A percentile compares a stretch with the other conserved stretches of the same genome.
Evolutionary conservation across 2,329 filamentous ascomycete species (phyloP).

Genomic region (Ustilaginoidea virens): DNA sequence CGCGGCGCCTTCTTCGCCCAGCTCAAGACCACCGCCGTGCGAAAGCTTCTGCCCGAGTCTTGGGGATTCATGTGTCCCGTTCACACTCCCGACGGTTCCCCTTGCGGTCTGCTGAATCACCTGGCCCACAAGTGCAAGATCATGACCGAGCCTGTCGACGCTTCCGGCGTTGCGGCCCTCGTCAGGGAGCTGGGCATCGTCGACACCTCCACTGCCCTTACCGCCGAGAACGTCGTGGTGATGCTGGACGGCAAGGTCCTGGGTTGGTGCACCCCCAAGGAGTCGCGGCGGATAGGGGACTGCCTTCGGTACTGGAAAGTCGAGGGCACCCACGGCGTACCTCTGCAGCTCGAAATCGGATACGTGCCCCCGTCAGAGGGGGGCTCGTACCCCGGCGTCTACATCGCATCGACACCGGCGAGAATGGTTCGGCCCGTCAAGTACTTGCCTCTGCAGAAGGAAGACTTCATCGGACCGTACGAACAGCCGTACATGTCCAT

Average conservation of each 20-base stretch:
- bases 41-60: conserved; percentile 88
- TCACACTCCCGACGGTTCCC: conserved; percentile 90
- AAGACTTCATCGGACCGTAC: conserved; percentile 81
- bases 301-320: conserved; percentile 94
- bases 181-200: conserved; percentile 69
- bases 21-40: conserved; percentile 89
- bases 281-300: conserved; percentile 69
- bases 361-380: conserved; percentile 76
- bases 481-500: conserved; percentile 99
- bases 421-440: conserved; percentile 86
- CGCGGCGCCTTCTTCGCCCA: conserved; percentile 98
- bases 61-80: conserved; percentile 98
- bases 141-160: conserved; percentile 59
- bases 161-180: conserved; percentile 56
- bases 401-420: conserved; percentile 75
- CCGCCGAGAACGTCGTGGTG: conserved; percentile 73
- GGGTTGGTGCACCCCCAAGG: conserved; percentile 76
- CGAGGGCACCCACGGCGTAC: conserved; percentile 65
- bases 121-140: conserved; percentile 90
- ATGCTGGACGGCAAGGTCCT: conserved; percentile 83
- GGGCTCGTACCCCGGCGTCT: conserved; percentile 92
- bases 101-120: conserved; percentile 90
- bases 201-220: conserved; percentile 58
- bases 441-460: conserved; percentile 72
- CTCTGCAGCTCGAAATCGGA: conserved; percentile 76